A percentile compares a stretch with the other conserved stretches of the same genome.
phyloP scores from a whole-genome alignment of 495 filamentous ascomycete species.

The Rostrohypoxylon terebratum region DNA sequence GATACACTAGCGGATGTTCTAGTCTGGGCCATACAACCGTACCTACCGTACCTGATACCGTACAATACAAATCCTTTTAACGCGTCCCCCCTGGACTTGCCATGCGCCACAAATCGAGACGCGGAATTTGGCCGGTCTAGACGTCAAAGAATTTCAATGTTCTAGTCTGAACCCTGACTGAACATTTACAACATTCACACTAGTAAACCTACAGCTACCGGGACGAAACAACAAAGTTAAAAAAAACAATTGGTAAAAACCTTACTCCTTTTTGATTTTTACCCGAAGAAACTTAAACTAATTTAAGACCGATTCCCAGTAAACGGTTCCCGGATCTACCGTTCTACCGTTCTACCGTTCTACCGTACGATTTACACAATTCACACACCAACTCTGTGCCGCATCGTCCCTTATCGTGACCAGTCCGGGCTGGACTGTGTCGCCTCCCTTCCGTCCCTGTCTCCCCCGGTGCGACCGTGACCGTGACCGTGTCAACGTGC shows the following conservation, averaged over 20 bases:
- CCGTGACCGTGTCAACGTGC: conserved; percentile 30
- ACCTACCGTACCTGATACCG: too few relatives aligned
- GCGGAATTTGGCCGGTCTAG: conserved; percentile 46
- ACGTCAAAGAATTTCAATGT: conserved; percentile 48
- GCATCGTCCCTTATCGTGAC: not conserved
- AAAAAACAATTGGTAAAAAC: not conserved
- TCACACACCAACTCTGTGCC: conserved; percentile 12
- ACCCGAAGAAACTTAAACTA: not conserved
- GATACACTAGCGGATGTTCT: not conserved
- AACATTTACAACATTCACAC: conserved; percentile 16
- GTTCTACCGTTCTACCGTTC: too few relatives aligned
- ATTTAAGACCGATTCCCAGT: not conserved
- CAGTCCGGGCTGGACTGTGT: not conserved
- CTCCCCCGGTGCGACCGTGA: conserved; percentile 27
- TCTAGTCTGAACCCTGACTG: conserved; percentile 43
- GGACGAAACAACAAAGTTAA: conserved; percentile 16
- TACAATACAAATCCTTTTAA: conserved; percentile 19
- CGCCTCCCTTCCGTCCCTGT: conserved; percentile 16
- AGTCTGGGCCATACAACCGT: not conserved
- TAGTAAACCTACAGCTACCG: conserved; percentile 37
- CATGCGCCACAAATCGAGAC: conserved; percentile 46
- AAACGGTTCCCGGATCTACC: not conserved
- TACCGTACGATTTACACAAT: not conserved
- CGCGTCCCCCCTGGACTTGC: conserved; percentile 21
- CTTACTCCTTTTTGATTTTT: not conserved